Percentiles rank a stretch among this genome's conserved stretches.
Evolutionary conservation across 2,329 filamentous ascomycete genomes (phyloP).

Genomic region (Alternaria sp.): DNA sequence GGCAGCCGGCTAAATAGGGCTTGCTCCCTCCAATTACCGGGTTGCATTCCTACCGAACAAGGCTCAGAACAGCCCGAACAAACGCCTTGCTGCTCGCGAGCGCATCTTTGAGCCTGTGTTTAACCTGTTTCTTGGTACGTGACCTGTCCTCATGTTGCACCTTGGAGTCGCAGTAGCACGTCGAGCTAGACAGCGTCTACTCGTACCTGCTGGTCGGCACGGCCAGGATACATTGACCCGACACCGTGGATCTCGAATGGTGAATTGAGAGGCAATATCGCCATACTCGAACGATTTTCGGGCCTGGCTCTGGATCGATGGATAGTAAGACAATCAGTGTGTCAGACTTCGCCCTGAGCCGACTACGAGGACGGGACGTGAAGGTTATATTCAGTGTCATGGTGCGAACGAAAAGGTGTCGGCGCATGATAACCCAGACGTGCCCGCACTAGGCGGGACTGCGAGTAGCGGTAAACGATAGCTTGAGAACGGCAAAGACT

Average conservation of each 20-base stretch:
- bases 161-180: conserved; percentile 15
- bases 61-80: conserved; percentile 15
- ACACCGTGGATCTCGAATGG: background rate
- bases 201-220: background rate
- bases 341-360: background rate
- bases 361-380: background rate
- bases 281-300: background rate
- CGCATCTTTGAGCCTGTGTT: conserved; percentile 10
- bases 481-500: background rate
- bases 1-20: conserved; percentile 37
- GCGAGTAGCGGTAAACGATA: background rate
- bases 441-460: background rate
- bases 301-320: background rate
- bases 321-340: background rate
- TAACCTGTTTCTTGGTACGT: conserved; percentile 15
- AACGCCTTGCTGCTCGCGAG: conserved; percentile 11
- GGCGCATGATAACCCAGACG: background rate
- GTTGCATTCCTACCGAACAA: conserved; percentile 22
- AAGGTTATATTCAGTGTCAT: background rate
- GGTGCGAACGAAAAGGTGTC: background rate
- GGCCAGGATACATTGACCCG: conserved; percentile 3
- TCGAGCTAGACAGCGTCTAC: background rate
- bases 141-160: conserved; percentile 22
- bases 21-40: conserved; percentile 31
- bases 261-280: background rate